phyloP scores from a whole-genome alignment of 257 asterid genomes.

The Ajuga chamaepitys region DNA sequence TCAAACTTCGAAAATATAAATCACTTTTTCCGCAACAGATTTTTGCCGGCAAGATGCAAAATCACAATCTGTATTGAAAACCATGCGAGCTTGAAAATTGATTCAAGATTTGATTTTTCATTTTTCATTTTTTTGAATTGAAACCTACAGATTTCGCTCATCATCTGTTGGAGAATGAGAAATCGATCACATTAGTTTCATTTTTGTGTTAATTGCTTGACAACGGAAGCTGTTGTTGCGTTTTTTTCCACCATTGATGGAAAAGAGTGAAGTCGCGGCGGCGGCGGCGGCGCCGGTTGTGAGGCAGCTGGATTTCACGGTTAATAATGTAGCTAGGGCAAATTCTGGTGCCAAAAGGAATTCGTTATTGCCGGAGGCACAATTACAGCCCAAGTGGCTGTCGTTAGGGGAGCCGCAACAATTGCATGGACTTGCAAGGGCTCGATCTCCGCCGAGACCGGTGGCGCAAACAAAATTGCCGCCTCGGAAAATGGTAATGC shows the following conservation, averaged over 20 bases:
- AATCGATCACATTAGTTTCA: neutral
- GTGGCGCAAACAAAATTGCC: conserved; percentile 27
- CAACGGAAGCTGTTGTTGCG: neutral
- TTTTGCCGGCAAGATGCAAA: neutral
- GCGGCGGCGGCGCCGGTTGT: conserved; percentile 32
- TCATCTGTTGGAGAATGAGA: neutral
- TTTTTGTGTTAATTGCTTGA: conserved; percentile 12
- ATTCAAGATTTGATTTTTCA: conserved; percentile 2
- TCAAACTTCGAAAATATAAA: conserved; percentile 4
- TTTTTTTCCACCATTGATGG: conserved; percentile 23
- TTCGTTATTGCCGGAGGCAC: conserved; percentile 40
- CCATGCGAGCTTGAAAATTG: conserved; percentile 7
- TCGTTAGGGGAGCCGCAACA: conserved; percentile 29
- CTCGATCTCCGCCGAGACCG: conserved; percentile 24
- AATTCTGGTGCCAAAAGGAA: conserved; percentile 18
- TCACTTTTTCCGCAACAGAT: neutral
- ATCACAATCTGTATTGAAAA: neutral
- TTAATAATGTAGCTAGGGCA: conserved; percentile 15
- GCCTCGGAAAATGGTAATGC: conserved; percentile 29
- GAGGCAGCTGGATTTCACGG: conserved; percentile 61
- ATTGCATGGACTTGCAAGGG: conserved; percentile 17
- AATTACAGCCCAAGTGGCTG: conserved; percentile 37
- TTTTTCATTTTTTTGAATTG: neutral
- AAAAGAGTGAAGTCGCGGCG: conserved; percentile 31
- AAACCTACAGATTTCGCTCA: neutral